Conservation (phyloP, 1,284 basidiomycete genomes). For the Apiotrichum gamsii region DNA sequence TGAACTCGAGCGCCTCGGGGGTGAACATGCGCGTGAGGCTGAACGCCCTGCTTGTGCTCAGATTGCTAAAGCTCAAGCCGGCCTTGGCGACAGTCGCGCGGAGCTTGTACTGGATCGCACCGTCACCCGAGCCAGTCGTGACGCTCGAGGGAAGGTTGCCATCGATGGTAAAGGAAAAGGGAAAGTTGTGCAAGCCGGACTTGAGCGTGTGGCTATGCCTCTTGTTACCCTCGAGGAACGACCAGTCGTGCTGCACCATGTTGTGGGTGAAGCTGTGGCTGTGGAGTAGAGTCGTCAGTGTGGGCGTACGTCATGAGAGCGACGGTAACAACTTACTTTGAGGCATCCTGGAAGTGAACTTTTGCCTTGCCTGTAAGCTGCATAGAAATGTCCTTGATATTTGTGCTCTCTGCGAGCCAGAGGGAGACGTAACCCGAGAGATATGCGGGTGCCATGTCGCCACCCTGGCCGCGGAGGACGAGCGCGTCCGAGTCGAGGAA, state of each 20-base stretch:
- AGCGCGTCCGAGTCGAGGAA: constrained; percentile 64
- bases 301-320: no score
- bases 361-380: constrained; percentile 75
- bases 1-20: constrained; percentile 82
- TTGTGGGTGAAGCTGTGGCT: constrained; percentile 56
- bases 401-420: constrained; percentile 68
- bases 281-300: no score
- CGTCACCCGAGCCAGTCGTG: constrained; percentile 54
- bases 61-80: constrained; percentile 57
- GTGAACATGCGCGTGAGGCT: constrained; percentile 66
- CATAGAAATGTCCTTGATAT: constrained; percentile 78
- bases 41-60: constrained; percentile 59
- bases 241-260: constrained; percentile 77
- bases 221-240: constrained; percentile 60
- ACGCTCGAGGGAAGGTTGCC: constrained; percentile 74
- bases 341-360: constrained; percentile 58
- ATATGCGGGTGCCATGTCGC: constrained; percentile 69
- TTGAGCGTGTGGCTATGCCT: constrained; percentile 78
- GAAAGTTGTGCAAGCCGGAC: constrained; percentile 58
- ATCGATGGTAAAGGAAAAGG: constrained; percentile 69
- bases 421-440: constrained; percentile 65
- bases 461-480: constrained; percentile 68
- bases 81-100: constrained; percentile 71
- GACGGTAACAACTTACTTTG: constrained; percentile 62
- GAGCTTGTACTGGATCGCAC: constrained; percentile 74